Conservation (phyloP, 331 rosid species). For the Rhamnella rubrinervis region DNA sequence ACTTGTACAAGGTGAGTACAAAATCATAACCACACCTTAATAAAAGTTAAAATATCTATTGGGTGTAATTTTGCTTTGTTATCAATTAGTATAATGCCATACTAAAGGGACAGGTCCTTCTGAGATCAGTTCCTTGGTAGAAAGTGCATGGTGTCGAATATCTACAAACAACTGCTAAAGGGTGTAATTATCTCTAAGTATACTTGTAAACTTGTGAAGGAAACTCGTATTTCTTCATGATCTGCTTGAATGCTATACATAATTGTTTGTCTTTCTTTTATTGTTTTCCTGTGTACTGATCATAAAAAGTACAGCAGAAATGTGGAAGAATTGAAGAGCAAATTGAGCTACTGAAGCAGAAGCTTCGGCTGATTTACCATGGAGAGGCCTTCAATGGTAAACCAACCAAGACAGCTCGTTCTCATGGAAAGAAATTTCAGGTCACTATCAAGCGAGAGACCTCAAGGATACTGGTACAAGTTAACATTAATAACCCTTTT, state of each 20-base stretch:
- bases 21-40: background rate
- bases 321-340: conserved; percentile 90
- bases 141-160: too few species aligned
- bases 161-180: too few species aligned
- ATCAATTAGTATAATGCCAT: too few species aligned
- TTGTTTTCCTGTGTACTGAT: conserved; percentile 1
- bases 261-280: background rate
- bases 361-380: conserved; percentile 65
- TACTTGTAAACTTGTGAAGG: background rate
- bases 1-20: conserved; percentile 70
- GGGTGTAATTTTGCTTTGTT: background rate
- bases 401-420: conserved; percentile 79
- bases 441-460: conserved; percentile 90
- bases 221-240: background rate
- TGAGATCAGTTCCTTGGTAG: background rate
- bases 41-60: background rate
- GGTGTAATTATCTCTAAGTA: background rate
- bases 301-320: conserved; percentile 44
- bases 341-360: conserved; percentile 69
- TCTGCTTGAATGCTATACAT: too few species aligned
- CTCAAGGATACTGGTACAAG: conserved; percentile 75
- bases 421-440: conserved; percentile 88
- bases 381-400: conserved; percentile 89
- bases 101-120: background rate
- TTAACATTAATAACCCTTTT: conserved; percentile 1